Percentiles rank a stretch among this genome's conserved stretches.
These are phyloP conservation scores for Globisporangium megalacanthum DNA, from an alignment of 352 stramenopile species.

Conservation along the genomic window DNA sequence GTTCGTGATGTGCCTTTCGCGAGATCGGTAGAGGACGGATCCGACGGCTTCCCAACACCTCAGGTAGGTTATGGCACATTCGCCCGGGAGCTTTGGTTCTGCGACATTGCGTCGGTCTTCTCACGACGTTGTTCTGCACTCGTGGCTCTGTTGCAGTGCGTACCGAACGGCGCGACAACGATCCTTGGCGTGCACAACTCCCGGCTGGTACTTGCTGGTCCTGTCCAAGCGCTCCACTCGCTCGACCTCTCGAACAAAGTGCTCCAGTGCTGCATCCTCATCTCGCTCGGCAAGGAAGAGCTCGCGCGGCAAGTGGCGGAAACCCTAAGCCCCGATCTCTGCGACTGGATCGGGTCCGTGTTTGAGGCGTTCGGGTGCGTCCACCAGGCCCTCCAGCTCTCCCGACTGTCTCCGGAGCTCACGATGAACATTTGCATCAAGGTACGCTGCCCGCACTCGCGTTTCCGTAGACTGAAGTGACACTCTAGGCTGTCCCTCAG, in stretches of 20 bases:
- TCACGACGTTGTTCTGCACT: too few relatives aligned
- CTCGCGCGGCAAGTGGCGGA: conserved; percentile 37
- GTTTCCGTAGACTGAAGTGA: not conserved
- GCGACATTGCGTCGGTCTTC: too few relatives aligned
- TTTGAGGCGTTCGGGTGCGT: conserved; percentile 66
- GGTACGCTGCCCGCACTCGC: conserved; percentile 6
- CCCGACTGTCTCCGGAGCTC: conserved; percentile 27
- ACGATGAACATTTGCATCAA: conserved; percentile 74
- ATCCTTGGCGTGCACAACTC: conserved; percentile 45
- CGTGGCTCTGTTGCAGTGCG: conserved; percentile 15
- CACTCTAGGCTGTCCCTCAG: too few relatives aligned
- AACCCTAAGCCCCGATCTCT: conserved; percentile 27
- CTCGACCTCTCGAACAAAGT: conserved; percentile 60
- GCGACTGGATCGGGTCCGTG: conserved; percentile 49
- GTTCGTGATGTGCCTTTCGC: conserved; percentile 1
- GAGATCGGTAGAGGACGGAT: conserved; percentile 12
- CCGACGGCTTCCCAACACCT: conserved; percentile 37
- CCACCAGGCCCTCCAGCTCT: conserved; percentile 29
- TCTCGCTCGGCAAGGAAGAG: conserved; percentile 44
- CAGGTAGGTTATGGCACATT: conserved; percentile 22
- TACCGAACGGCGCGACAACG: conserved; percentile 34
- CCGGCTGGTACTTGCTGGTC: conserved; percentile 44
- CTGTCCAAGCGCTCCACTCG: conserved; percentile 38
- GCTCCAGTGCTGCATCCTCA: conserved; percentile 59
- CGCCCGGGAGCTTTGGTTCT: not conserved